Evolutionary conservation across 2,329 filamentous ascomycete genomes (phyloP), one percentile per base, ranked within the genome.

Genomic region (Emmonsia crescens): DNA sequence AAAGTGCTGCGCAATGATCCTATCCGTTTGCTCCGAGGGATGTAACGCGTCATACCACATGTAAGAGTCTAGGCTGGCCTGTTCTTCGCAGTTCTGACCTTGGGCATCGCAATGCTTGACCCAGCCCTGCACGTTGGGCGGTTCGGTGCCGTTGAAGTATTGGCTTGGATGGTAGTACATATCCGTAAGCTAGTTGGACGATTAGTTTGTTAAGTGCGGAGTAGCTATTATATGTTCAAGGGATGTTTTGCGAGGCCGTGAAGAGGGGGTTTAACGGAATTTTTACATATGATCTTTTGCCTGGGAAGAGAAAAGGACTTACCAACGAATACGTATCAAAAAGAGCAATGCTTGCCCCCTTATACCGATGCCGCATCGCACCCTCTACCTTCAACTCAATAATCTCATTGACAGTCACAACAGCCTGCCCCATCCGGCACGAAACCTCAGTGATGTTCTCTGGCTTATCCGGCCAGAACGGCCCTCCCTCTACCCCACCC

Each of bases 11-110:
- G 83, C 84, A 58, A 86, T 78, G 51, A 80, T 76, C 68, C 81
- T 75, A 73, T 84, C 81, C 8, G 85, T 81, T 73, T 83, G 82
- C 73, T 85, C 80, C 36, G 84, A 85, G 0, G 88, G 87, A 75
- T 93, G 89, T 69, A 92, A 72, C 69, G 85, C 82, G 73, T 93
- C 88, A 67, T 80, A 89, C 87, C 88, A 92, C 71, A 90, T 66
- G 70, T 83, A 92, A 54, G 82, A 85, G 66, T 87, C 82, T 40
- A 78, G 72, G 40, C 78, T 76, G 3, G 77, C 61, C 16, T 73
- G 65, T 44, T 76, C 74, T 61, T 75, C 68, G 65, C 80, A 82
- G 57, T 76, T 71, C 6, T 64, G 65, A 4, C 75, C 74, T 9
- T 66, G 71, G 2, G 70, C 60, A 62, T 75, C 68, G 67, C 88